Base-by-base conservation (phyloP, 768 basidiomycete species). In the Brasilioporus rufonigricans region DNA sequence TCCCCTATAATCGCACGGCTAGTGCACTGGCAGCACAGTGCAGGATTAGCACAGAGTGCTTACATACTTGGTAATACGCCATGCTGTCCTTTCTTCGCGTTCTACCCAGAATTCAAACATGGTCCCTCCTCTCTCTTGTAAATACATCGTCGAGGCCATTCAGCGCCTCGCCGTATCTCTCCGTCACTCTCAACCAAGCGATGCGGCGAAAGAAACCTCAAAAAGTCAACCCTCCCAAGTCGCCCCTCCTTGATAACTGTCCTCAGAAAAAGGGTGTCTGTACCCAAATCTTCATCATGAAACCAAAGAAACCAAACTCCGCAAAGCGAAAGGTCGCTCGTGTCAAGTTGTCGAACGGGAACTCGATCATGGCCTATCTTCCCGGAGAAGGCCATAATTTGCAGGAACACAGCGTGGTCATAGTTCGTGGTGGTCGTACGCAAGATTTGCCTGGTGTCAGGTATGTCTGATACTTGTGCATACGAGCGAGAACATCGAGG, bases 401-500 rank as follows among this genome's bases (percentile, higher is more conserved):
- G 65, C 97, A 98, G 74, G 97, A 98, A 70, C 97, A 99, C 66
- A 89, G 88, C 72, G 96, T 98, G 5, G 94, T 98, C 2, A 72
- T 98, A 41, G 83, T 98, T n/a, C 77, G 95, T 64, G 97, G 97
- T 5, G 97, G 97, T 14, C 83, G 93, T 74, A 88, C 93, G 2
- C 95, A 98, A 77, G 97, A 99, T 86, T 79, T 98, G 70, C 96
- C 96, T 35, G 95, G 97, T 81, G 91, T 98, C 27, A 85, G 91
- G 97, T 97, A 62, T 48, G 83, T 72, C 23, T 19, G 13, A n/a
- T 19, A 27, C 41, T n/a, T 39, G 12, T 52, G 35, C 26, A n/a
- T 40, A 4, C 14, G 40, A 48, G 27, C 14, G 45, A 27, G 35
- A 54, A 31, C 19, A 39, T 24, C 50, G 26, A 56, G 40, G 33